Percentiles rank a stretch among this genome's conserved stretches.
Evolutionary conservation across 169 alveolate species (phyloP).

Genomic region (Perkinsus marinus): DNA sequence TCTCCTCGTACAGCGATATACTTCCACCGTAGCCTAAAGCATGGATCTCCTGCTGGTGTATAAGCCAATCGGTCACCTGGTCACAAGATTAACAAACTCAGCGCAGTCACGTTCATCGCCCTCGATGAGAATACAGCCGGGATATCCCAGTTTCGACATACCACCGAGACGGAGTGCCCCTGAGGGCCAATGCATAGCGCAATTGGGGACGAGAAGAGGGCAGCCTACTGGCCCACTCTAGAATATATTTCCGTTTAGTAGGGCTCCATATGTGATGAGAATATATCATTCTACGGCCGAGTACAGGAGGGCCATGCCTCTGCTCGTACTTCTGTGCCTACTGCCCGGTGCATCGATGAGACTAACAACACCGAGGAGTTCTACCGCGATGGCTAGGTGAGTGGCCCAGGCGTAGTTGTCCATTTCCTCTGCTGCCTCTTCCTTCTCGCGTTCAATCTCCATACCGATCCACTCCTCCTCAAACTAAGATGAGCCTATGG

Average conservation of each 20-base stretch:
- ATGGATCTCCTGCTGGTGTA: not conserved
- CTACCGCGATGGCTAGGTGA: not conserved
- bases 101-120: not conserved
- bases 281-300: not conserved
- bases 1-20: not conserved
- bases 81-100: not conserved
- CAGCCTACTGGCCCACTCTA: not conserved
- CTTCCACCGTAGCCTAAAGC: not conserved
- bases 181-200: not conserved
- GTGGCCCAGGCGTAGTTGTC: not conserved
- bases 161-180: not conserved
- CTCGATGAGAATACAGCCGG: not conserved
- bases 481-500: not conserved
- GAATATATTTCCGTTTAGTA: not conserved
- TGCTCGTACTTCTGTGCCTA: not conserved
- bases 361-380: not conserved
- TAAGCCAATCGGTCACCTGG: not conserved
- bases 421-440: not conserved
- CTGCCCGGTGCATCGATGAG: not conserved
- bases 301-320: not conserved
- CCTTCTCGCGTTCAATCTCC: not conserved
- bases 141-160: not conserved
- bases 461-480: not conserved
- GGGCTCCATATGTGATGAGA: not conserved
- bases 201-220: not conserved